Evolutionary conservation across 495 filamentous ascomycete genomes (phyloP).

Genomic region (Penicillium fimorum): DNA sequence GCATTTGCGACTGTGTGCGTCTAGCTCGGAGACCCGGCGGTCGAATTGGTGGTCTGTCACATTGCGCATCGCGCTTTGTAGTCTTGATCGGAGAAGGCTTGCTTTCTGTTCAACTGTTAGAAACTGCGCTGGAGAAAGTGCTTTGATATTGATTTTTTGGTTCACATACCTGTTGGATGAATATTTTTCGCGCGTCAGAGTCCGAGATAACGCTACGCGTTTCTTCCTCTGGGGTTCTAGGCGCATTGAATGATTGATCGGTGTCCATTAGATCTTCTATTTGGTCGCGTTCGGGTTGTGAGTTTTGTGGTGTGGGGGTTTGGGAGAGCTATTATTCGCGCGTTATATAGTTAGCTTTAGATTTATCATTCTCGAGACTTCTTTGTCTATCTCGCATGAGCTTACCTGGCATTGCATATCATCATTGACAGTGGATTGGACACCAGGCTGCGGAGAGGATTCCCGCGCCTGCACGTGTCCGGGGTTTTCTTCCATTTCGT

Average conservation of each 20-base stretch:
- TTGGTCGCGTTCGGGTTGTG: constrained; percentile 24
- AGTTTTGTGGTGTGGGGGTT: constrained; percentile 19
- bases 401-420: constrained; percentile 29
- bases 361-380: background rate
- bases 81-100: constrained; percentile 39
- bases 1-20: constrained; percentile 45
- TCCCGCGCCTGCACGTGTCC: constrained; percentile 18
- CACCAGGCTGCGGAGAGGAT: constrained; percentile 11
- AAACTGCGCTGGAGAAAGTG: background rate
- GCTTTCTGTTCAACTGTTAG: constrained; percentile 40
- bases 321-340: constrained; percentile 13
- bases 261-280: constrained; percentile 17
- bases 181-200: constrained; percentile 40
- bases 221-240: constrained; percentile 8
- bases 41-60: constrained; percentile 44
- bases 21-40: constrained; percentile 45
- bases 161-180: constrained; percentile 44
- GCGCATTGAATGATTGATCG: constrained; percentile 11
- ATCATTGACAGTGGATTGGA: constrained; percentile 15
- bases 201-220: constrained; percentile 33
- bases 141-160: background rate
- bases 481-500: constrained; percentile 25
- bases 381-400: background rate
- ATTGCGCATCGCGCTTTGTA: constrained; percentile 48
- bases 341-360: constrained; percentile 17